A percentile compares a stretch with the other conserved stretches of the same genome.
Conservation (phyloP, 495 filamentous ascomycete species). For the Tuber borchii region DNA sequence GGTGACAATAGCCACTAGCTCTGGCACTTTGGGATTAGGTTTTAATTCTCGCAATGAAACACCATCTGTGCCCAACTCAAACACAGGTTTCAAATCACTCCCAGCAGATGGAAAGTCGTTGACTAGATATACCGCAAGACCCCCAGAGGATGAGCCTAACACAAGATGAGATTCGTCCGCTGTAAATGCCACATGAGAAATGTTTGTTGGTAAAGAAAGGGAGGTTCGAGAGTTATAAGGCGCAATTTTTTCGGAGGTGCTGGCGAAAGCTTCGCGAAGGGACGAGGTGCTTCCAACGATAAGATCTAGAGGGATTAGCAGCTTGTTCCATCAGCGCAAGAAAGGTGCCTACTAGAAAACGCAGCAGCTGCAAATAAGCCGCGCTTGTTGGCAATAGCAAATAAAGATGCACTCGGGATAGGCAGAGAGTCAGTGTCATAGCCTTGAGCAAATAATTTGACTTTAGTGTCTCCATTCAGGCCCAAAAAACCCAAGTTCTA, state of each 20-base stretch:
- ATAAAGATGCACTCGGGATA: slow-evolving; percentile 71
- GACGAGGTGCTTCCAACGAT: slow-evolving; percentile 69
- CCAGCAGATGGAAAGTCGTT: slow-evolving; percentile 58
- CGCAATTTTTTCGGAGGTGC: slow-evolving; percentile 52
- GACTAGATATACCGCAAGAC: slow-evolving; percentile 75
- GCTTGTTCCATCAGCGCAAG: slow-evolving; percentile 3
- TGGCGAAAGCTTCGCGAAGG: slow-evolving; percentile 67
- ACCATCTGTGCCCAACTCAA: slow-evolving; percentile 71
- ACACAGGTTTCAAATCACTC: slow-evolving; percentile 45
- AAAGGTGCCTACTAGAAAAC: slow-evolving; percentile 51
- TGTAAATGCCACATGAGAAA: slow-evolving; percentile 86
- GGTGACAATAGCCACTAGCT: slow-evolving; percentile 72
- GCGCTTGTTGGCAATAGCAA: slow-evolving; percentile 72
- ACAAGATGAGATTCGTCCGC: slow-evolving; percentile 77
- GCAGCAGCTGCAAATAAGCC: slow-evolving; percentile 82
- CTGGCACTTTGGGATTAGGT: slow-evolving; percentile 66
- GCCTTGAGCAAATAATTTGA: slow-evolving; percentile 68
- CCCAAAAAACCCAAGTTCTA: slow-evolving; percentile 79
- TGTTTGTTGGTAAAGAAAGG: slow-evolving; percentile 62
- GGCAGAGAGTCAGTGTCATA: slow-evolving; percentile 71
- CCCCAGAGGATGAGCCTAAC: slow-evolving; percentile 73
- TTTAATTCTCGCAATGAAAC: slow-evolving; percentile 64
- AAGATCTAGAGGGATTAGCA: slow-evolving; percentile 46
- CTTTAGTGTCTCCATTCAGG: slow-evolving; percentile 68
- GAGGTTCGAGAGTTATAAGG: slow-evolving; percentile 70